Evolutionary conservation across 2,329 filamentous ascomycete species (phyloP), one percentile per base, ranked within the genome.

Genomic region (Thielaviopsis musarum): DNA sequence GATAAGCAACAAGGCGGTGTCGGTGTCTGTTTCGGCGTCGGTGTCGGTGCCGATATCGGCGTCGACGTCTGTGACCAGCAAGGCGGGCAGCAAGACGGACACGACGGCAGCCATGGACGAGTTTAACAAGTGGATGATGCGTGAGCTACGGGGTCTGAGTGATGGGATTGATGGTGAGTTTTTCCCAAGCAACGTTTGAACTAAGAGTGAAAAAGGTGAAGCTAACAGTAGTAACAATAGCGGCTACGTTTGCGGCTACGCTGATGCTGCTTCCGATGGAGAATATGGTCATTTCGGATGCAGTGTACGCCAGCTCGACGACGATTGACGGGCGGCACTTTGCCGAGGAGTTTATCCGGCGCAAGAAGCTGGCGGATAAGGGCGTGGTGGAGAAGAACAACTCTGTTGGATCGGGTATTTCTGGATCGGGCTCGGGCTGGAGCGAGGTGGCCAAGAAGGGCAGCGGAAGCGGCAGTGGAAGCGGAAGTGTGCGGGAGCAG

Each of bases 361-460:
- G 91, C 66, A 91, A 91, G 73, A 94, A 87, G 77, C 81, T 94
- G 1, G 91, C 93, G 0, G 91, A 97, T 65, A 93, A 91, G 74
- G 93, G 93, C 48, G 80, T 96, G 49, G 77, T 95, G 19, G 87
- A 90, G 69, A 85, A 88, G 66, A 81, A 87, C 59, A 77, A 82
- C 17, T 76, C 79, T 54, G 77, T 73, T 56, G 68, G 77, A 67
- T 60, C 70, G 66, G 62, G 74, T 70, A 64, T 72, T 56, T 67
- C 72, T 26, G 84, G 87, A 59, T 45, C 38, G 13, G 17, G 38
- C n/a, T 58, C 59, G n/a, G 91, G 91, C 21, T 98, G 93, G 93
- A 95, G 80, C 66, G 93, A 97, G 73, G 93, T 98, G 57, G 93
- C 93, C 1, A 97, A 97, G 83, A 96, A 96, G 77, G 86, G 87